phyloP scores from a whole-genome alignment of 139 green algal species.

The Auxenochlorella pyrenoidosa region DNA sequence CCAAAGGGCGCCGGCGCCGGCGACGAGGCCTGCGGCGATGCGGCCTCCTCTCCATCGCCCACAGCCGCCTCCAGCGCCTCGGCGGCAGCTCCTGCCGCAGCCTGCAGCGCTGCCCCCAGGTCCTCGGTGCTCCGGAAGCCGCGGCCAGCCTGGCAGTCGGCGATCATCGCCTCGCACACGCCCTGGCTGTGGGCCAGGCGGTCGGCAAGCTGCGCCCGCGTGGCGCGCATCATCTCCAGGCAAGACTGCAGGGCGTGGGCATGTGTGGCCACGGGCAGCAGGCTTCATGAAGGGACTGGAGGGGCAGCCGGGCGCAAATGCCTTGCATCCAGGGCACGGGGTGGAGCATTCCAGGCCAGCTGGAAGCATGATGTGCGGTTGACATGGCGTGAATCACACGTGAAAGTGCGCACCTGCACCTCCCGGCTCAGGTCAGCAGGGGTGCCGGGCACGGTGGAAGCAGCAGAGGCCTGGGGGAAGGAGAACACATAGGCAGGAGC shows the following conservation, averaged over 20 bases:
- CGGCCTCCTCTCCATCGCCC: neutral
- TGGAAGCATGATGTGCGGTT: too few relatives aligned
- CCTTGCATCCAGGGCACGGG: neutral
- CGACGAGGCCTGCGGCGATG: neutral
- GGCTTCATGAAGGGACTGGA: too few relatives aligned
- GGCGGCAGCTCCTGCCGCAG: too few relatives aligned
- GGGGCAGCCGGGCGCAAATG: too few relatives aligned
- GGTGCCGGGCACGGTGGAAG: conserved; percentile 10
- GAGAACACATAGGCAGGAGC: too few relatives aligned
- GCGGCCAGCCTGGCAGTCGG: conserved; percentile 8
- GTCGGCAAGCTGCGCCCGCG: conserved; percentile 17
- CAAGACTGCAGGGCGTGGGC: neutral
- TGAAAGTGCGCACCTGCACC: neutral
- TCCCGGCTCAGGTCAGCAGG: conserved; percentile 21
- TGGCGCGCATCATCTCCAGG: conserved; percentile 39
- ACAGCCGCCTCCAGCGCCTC: too few relatives aligned
- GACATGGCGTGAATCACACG: too few relatives aligned
- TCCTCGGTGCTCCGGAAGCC: too few relatives aligned
- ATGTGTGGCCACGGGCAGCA: too few relatives aligned
- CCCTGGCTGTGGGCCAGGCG: conserved; percentile 62
- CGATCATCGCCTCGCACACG: conserved; percentile 39
- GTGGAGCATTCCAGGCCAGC: too few relatives aligned
- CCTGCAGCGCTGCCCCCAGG: too few relatives aligned
- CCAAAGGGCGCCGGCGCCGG: conserved; percentile 14
- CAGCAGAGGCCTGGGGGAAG: conserved; percentile 9